Conservation (phyloP, 2,329 filamentous ascomycete species). For the Mycocentrospora acerina region DNA sequence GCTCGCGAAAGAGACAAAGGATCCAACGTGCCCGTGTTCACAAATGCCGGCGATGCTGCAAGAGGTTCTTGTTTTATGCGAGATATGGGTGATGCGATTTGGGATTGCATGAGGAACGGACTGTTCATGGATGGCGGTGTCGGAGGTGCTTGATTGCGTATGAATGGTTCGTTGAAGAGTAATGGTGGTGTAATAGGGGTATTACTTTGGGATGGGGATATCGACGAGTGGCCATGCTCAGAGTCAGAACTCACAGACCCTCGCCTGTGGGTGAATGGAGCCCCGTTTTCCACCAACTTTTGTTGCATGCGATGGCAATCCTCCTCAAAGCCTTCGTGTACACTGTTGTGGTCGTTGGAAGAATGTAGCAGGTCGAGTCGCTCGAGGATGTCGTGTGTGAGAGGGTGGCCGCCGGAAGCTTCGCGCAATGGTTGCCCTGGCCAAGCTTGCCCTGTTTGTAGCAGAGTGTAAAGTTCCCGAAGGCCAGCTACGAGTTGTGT, state of each 20-base stretch:
- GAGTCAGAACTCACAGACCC: slow-evolving; percentile 61
- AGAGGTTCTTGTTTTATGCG: slow-evolving; percentile 35
- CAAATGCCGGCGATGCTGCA: slow-evolving; percentile 32
- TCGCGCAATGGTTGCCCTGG: slow-evolving; percentile 56
- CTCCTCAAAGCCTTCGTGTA: slow-evolving; percentile 60
- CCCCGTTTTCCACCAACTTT: slow-evolving; percentile 55
- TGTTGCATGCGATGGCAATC: slow-evolving; percentile 58
- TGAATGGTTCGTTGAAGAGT: slow-evolving; percentile 33
- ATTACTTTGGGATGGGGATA: slow-evolving; percentile 38
- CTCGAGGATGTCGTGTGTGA: slow-evolving; percentile 65
- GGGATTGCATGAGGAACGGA: slow-evolving; percentile 39
- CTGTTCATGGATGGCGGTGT: slow-evolving; percentile 42
- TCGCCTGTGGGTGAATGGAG: slow-evolving; percentile 54
- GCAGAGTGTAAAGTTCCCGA: slow-evolving; percentile 60
- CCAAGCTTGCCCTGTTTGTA: slow-evolving; percentile 57
- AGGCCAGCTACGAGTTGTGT: slow-evolving; percentile 61
- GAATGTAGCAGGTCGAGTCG: slow-evolving; percentile 59
- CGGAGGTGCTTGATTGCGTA: slow-evolving; percentile 37
- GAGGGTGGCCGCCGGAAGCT: slow-evolving; percentile 55
- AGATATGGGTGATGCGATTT: slow-evolving; percentile 27
- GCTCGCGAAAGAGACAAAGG: slow-evolving; percentile 31
- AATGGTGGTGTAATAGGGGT: slow-evolving; percentile 42
- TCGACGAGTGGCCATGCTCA: slow-evolving; percentile 52
- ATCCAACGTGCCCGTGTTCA: slow-evolving; percentile 32
- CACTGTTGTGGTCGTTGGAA: slow-evolving; percentile 47